Base-by-base conservation (phyloP, 2,329 filamentous ascomycete genomes). In the Tolypocladium cylindrosporum region DNA sequence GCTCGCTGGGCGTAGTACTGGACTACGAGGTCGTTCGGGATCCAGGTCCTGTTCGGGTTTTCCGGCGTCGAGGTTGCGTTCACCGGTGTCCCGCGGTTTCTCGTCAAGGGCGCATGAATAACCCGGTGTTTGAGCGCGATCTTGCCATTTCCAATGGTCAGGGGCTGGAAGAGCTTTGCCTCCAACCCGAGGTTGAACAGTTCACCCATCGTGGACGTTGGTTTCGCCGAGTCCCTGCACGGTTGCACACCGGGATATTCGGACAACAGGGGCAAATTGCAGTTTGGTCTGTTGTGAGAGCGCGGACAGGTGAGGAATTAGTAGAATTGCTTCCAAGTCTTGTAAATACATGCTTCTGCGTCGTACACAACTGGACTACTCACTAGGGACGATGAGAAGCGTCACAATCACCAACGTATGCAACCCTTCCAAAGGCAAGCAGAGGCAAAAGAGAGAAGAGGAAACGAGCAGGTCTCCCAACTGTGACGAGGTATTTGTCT, bases 71-170 rank as follows among this genome's bases (percentile, higher is more conserved):
- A 77, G 9, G 69, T 64, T 14, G 69, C 61, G 13, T 72, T 73
- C 42, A 75, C 56, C 4, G 79, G 78, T 7, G 74, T 76, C 21
- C 78, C 77, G 34, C 81, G 75, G 62, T 78, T 79, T 21, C 81
- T 75, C 6, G 81, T 84, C 57, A 84, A 84, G 66, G 82, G 78
- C 1, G 79, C 77, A 62, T 78, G 66, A 51, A 80, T 71, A 31
- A 84, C 68, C 56, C 81, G 77, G 62, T 83, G 79, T 54, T 75
- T 71, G 39, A 85, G 75, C 11, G 67, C 67, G 50, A 78, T 72
- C 50, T 75, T 74, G 60, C 80, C 75, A 61, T 74, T 61, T 69
- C 73, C 61, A 61, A 75, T 70, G 13, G 60, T 63, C 14, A 73
- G 60, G 3, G 72, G 69, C 56, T 69, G 59, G 55, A 74, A 73